Percentiles rank a stretch among this genome's conserved stretches.
Conservation (phyloP, 2,329 filamentous ascomycete genomes). For the Cyanodermella asteris region DNA sequence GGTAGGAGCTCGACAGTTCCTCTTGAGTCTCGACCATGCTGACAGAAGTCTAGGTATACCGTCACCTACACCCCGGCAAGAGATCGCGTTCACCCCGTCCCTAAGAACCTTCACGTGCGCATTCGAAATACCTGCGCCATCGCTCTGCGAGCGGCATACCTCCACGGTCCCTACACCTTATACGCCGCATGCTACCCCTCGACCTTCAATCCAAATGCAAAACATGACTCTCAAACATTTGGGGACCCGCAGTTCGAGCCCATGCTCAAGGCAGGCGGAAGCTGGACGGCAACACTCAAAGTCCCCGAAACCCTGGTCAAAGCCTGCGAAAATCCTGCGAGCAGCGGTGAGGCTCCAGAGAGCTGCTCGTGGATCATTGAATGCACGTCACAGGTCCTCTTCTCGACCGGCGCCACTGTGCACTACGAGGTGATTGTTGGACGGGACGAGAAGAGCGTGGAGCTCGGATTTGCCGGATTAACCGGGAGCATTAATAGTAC, state of each 20-base stretch:
- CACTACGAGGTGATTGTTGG: conserved; percentile 73
- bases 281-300: conserved; percentile 58
- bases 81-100: conserved; percentile 77
- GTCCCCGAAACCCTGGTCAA: conserved; percentile 46
- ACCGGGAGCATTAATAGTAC: conserved; percentile 27
- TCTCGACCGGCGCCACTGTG: conserved; percentile 71
- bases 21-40: not conserved
- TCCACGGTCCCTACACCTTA: conserved; percentile 86
- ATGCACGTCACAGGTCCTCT: conserved; percentile 78
- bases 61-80: conserved; percentile 76
- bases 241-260: conserved; percentile 84
- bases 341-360: conserved; percentile 26
- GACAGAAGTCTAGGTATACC: conserved; percentile 33
- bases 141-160: conserved; percentile 78
- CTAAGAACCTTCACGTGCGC: conserved; percentile 57
- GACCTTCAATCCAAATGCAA: conserved; percentile 61
- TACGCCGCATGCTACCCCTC: conserved; percentile 71
- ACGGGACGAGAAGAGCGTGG: conserved; percentile 64
- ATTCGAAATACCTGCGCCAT: conserved; percentile 84
- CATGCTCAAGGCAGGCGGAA: conserved; percentile 81
- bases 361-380: conserved; percentile 76
- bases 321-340: conserved; percentile 17
- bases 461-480: conserved; percentile 37
- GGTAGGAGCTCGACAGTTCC: conserved; percentile 31
- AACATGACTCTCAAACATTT: conserved; percentile 47